Percentiles rank a stretch among this genome's conserved stretches.
Evolutionary conservation across 306 rosid species (phyloP).

Genomic region (Pueraria montana): DNA sequence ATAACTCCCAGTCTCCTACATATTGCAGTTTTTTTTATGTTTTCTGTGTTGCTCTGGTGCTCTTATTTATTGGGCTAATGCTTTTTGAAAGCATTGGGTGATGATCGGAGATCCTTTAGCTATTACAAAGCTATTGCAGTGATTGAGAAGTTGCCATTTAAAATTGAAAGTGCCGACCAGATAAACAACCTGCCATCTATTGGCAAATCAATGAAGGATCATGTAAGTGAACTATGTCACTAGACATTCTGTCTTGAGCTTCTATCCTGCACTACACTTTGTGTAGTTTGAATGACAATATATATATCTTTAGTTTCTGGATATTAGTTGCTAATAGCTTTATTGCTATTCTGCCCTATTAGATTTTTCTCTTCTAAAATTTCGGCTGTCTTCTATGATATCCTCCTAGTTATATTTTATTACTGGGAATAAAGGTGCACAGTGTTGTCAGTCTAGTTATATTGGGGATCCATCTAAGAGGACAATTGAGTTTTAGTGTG

Average conservation of each 20-base stretch:
- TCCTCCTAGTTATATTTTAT: conserved; percentile 14
- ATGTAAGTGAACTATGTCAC: conserved; percentile 63
- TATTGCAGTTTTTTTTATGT: not conserved
- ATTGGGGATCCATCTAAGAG: conserved; percentile 11
- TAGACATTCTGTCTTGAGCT: conserved; percentile 25
- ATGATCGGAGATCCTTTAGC: conserved; percentile 94
- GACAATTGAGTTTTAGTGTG: conserved; percentile 12
- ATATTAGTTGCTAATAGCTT: not conserved
- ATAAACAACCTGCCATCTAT: conserved; percentile 80
- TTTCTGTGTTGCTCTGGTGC: conserved; percentile 39
- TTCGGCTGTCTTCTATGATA: not conserved
- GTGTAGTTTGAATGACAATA: conserved; percentile 23
- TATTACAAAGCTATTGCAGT: conserved; percentile 87
- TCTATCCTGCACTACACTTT: conserved; percentile 22
- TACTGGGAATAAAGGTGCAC: conserved; percentile 24
- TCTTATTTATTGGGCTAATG: conserved; percentile 47
- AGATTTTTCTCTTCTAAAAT: conserved; percentile 7
- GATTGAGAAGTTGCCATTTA: conserved; percentile 86
- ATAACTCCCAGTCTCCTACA: conserved; percentile 13
- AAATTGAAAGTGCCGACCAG: conserved; percentile 78
- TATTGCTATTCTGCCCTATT: conserved; percentile 14
- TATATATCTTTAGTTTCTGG: conserved; percentile 28
- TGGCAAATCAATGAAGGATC: conserved; percentile 93
- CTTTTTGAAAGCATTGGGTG: conserved; percentile 81
- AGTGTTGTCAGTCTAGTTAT: conserved; percentile 14